phyloP scores from a whole-genome alignment of 352 stramenopile genomes.

The Globisporangium okanoganense region DNA sequence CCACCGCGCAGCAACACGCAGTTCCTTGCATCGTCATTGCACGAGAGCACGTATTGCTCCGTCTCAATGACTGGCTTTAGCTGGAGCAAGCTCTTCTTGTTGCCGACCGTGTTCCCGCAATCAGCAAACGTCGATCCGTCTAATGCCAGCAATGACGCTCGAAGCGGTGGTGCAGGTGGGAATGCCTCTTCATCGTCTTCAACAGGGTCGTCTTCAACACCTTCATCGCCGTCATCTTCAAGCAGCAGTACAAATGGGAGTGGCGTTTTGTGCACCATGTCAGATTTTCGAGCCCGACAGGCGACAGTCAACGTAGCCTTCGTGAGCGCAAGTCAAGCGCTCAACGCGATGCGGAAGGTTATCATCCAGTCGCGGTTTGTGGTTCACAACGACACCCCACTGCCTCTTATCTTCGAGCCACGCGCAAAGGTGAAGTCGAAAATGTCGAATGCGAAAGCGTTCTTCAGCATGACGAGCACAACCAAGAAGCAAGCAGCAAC shows the following conservation, averaged over 20 bases:
- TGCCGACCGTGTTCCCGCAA: constrained; percentile 31
- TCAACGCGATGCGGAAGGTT: constrained; percentile 46
- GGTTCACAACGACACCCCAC: constrained; percentile 51
- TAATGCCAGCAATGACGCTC: constrained; percentile 6
- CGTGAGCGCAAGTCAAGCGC: constrained; percentile 40
- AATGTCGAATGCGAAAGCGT: constrained; percentile 53
- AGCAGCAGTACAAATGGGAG: constrained; percentile 4
- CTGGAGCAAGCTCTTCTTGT: constrained; percentile 73
- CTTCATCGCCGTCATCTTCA: constrained; percentile 12
- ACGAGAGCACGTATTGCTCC: constrained; percentile 72
- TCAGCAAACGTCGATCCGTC: constrained; percentile 9
- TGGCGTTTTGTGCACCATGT: constrained; percentile 42
- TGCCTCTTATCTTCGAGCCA: constrained; percentile 52
- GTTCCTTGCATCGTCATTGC: constrained; percentile 63
- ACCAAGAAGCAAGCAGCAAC: constrained; percentile 35
- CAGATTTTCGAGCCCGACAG: constrained; percentile 54
- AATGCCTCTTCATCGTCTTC: neutral
- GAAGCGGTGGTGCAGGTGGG: neutral
- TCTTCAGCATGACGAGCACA: constrained; percentile 49
- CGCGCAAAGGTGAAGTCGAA: constrained; percentile 47
- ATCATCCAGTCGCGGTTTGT: constrained; percentile 64
- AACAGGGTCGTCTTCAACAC: constrained; percentile 13
- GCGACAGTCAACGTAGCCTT: constrained; percentile 66
- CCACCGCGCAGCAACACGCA: constrained; percentile 40
- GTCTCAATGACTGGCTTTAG: constrained; percentile 75